phyloP scores from a whole-genome alignment of 306 rosid genomes.

The Crataegus laevigata region DNA sequence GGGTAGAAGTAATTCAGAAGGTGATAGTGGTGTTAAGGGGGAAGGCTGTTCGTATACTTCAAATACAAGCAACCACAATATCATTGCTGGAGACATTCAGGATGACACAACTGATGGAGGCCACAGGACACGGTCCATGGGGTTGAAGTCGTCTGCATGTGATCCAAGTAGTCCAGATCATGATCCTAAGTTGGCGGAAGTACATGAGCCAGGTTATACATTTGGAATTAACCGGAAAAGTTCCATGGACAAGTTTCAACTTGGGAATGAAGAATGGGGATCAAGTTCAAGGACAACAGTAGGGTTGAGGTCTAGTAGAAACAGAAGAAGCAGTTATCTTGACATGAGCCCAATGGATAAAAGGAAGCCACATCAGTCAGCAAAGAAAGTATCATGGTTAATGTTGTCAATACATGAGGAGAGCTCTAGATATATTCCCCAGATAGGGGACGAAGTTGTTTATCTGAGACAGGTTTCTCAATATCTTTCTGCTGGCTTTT shows the following conservation, averaged over 20 bases:
- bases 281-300: slow-evolving; percentile 64
- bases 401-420: slow-evolving; percentile 74
- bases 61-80: slow-evolving; percentile 40
- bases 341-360: slow-evolving; percentile 54
- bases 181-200: slow-evolving; percentile 37
- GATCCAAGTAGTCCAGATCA: slow-evolving; percentile 31
- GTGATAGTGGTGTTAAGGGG: slow-evolving; percentile 41
- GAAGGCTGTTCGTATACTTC: slow-evolving; percentile 59
- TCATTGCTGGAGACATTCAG: slow-evolving; percentile 30
- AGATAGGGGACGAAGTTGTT: slow-evolving; percentile 84
- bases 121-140: slow-evolving; percentile 39
- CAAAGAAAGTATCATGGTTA: slow-evolving; percentile 72
- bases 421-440: slow-evolving; percentile 91
- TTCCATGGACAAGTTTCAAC: slow-evolving; percentile 34
- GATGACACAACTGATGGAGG: slow-evolving; percentile 40
- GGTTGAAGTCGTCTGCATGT: slow-evolving; percentile 34
- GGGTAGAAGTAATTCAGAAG: slow-evolving; percentile 36
- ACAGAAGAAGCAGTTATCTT: slow-evolving; percentile 49
- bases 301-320: slow-evolving; percentile 87
- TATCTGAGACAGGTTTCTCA: slow-evolving; percentile 84
- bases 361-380: slow-evolving; percentile 47
- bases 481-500: slow-evolving; percentile 6
- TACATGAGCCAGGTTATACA: slow-evolving; percentile 33
- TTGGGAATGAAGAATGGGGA: slow-evolving; percentile 52
- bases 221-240: slow-evolving; percentile 38